Evolutionary conservation across 1,284 basidiomycete species (phyloP), one percentile per base, ranked within the genome.

Genomic region (Pisolithus thermaeus): DNA sequence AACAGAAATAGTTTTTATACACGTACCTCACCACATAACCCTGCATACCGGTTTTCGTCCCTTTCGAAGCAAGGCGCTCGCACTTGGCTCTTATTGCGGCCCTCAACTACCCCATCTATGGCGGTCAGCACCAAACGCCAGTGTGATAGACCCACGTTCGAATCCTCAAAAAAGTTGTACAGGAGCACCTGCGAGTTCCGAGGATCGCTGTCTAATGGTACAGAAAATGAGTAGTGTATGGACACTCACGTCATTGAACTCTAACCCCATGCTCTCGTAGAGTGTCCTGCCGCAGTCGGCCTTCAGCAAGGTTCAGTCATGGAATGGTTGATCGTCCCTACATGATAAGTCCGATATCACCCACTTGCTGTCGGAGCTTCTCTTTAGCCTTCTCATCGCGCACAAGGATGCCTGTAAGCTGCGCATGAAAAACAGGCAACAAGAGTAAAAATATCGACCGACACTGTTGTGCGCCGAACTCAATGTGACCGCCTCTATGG

Each of bases 201-300:
- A 22, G 18, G 23, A 8, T 14, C 14, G 1, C n/a, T 27, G 12
- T 28, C 1, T 28, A 7, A 25, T 2, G 11, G 4, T 20, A 11
- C 18, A 18, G 20, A 7, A 22, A 20, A 20, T 20, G 18, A 1
- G 18, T 39, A 20, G 6, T 22, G 20, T 1, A 22, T 8, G 45
- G 18, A 39, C 16, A 12, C 74, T 50, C 54, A 84, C 83, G 52
- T 87, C 84, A 56, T 87, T 77, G 59, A 87, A 87, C 60, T 87
- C 86, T 1, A 87, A 67, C 1, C 87, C 86, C 62, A 89, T 89
- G 71, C 78, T 81, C 47, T 89, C 83, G 54, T 84, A 85, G 0
- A 87, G 62, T 0, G 86, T 88, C 70, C 85, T 87, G 49, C 7
- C 40, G 39, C 1, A 23, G 25, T 4, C 1, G 39, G 27, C 37